Base-by-base conservation (phyloP, 805 yeast genomes). In the Candida nanaspora region DNA sequence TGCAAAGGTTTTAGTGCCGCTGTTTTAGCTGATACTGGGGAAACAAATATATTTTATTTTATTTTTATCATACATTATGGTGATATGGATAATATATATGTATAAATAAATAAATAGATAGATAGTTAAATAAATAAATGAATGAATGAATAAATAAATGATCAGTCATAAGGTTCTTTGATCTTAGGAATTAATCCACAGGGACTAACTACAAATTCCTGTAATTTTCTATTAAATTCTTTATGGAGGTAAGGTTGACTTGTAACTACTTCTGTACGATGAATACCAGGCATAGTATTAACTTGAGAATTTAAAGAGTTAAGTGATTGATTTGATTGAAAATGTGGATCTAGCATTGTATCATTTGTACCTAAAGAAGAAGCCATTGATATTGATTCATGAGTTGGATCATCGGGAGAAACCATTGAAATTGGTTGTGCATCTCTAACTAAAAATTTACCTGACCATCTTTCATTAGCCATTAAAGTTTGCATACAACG, bases 381-480 rank as follows among this genome's bases (percentile, higher is more conserved):
- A n/a, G n/a, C 27, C 27, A 23, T 47, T 51, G 20, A 32, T 44
- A 6, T 26, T 39, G 27, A 8, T 23, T 11, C 7, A 11, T 23
- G 27, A n/a, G n/a, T n/a, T n/a, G n/a, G n/a, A n/a, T n/a, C n/a
- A n/a, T n/a, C n/a, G n/a, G n/a, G n/a, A n/a, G n/a, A n/a, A n/a
- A n/a, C n/a, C n/a, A n/a, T n/a, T n/a, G n/a, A n/a, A n/a, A n/a
- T n/a, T n/a, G n/a, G n/a, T n/a, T n/a, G n/a, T n/a, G 11, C 11
- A 23, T 58, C 62, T 8, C 55, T 38, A 11, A 62, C 63, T 14
- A 62, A 32, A 28, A 26, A 53, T 20, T 48, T 46, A 15, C 64
- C 64, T 2, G 61, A 46, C 68, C 68, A 63, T 37, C 59, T 48
- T 30, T 63, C 66, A 41, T 56, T 57, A 7, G 59, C 50, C 2